Percentiles rank a stretch among this genome's conserved stretches.
These are phyloP conservation scores for Carex pumila DNA, from an alignment of 176 grass and related monocot genomes.

Conservation along the genomic window DNA sequence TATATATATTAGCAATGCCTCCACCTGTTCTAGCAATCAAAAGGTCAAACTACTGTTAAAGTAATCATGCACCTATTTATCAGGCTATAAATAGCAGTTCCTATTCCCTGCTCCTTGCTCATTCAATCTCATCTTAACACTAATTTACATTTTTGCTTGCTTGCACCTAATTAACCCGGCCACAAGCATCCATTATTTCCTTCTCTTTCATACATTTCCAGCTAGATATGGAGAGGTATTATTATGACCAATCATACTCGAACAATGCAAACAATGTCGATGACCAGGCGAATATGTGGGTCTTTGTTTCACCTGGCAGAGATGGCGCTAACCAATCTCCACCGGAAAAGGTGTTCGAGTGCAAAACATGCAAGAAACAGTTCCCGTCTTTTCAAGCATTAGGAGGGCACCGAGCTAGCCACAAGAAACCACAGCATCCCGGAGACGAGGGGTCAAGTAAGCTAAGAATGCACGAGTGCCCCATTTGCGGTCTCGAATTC, in stretches of 20 bases:
- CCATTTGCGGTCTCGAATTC: slow-evolving; percentile 20
- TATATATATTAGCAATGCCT: background rate
- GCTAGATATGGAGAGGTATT: slow-evolving; percentile 16
- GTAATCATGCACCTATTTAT: background rate
- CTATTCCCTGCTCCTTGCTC: background rate
- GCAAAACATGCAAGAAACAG: slow-evolving; percentile 81
- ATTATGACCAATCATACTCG: background rate
- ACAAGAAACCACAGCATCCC: slow-evolving; percentile 63
- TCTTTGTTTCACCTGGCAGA: slow-evolving; percentile 41
- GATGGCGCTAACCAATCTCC: slow-evolving; percentile 5
- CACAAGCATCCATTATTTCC: background rate
- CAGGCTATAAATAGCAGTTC: background rate
- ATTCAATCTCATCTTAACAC: slow-evolving; percentile 17
- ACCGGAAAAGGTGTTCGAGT: slow-evolving; percentile 44
- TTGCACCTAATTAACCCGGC: background rate
- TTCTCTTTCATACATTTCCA: background rate
- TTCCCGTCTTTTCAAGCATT: slow-evolving; percentile 82
- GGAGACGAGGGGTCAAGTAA: slow-evolving; percentile 21
- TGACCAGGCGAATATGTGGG: slow-evolving; percentile 37
- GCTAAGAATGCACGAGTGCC: slow-evolving; percentile 25
- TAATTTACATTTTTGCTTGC: background rate
- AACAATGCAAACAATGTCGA: background rate
- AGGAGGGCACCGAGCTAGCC: slow-evolving; percentile 83
- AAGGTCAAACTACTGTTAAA: background rate
- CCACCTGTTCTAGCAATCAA: background rate